Evolutionary conservation across 352 stramenopile genomes (phyloP), one percentile per base, ranked within the genome.

Genomic region (Poterioochromonas sp.): DNA sequence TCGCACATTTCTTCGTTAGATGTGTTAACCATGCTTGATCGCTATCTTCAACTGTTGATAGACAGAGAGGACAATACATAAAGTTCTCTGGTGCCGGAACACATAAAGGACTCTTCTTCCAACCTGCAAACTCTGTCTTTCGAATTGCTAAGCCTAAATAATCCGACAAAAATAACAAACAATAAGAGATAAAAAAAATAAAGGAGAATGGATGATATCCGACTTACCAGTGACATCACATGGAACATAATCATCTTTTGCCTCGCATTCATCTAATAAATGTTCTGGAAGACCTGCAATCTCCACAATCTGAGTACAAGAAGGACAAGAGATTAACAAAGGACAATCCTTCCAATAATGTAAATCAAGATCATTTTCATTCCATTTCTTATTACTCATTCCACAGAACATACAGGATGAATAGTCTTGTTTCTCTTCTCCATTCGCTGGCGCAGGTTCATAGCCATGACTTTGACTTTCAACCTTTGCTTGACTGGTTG

Each of bases 321-420:
- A 92, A 58, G 91, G 90, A 84, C 91, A 96, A 51, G 88, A 89
- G 40, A 90, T 94, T 12, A 96, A 84, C 89, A 96, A 92, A 34
- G 86, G 85, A 79, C 91, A 96, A 15, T 90, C 86, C 39, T 90
- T 87, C 90, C 90, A 96, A 78, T 95, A 96, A 79, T 96, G 91
- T 80, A 94, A 87, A 80, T 95, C 91, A 32, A 96, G 80, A 1
- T 84, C 85, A 53, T 95, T 90, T 22, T 91, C 91, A 76, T 92
- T 91, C 60, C 94, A 96, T 18, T 85, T 85, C 22, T 90, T 84
- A 79, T 95, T 89, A 58, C 91, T 85, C 44, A 92, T 82, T 41
- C 89, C 89, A 76, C 91, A 96, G 79, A 95, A 96, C 37, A 92
- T 90, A 81, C 91, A 96, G 0, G 90, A 41, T 49, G 47, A 39